These are phyloP conservation scores for Salmacisia buchloeana DNA, from an alignment of 1,284 basidiomycete genomes.

Conservation along the genomic window DNA sequence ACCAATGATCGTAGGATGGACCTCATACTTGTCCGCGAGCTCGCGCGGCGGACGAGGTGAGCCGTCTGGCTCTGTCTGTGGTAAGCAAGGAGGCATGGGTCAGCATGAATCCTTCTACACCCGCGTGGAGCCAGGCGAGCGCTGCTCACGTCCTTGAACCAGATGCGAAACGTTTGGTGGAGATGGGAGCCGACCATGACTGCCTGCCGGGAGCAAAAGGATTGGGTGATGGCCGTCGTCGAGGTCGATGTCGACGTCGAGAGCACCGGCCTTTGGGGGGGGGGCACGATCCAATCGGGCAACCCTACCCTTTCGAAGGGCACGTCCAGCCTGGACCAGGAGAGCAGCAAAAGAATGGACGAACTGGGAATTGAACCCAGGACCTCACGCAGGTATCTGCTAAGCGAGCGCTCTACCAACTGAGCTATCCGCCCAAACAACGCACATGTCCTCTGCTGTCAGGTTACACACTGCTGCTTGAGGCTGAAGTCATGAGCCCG, in stretches of 20 bases:
- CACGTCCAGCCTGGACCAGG: too few relatives aligned
- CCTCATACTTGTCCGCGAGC: slow-evolving; percentile 42
- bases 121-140: background rate
- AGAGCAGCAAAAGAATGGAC: background rate
- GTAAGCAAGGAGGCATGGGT: background rate
- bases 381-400: background rate
- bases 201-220: too few relatives aligned
- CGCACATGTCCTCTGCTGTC: too few relatives aligned
- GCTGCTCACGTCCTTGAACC: slow-evolving; percentile 33
- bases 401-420: background rate
- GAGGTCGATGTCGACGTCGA: too few relatives aligned
- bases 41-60: slow-evolving; percentile 35
- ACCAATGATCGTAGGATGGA: slow-evolving; percentile 32
- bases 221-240: too few relatives aligned
- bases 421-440: background rate
- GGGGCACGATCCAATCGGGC: too few relatives aligned
- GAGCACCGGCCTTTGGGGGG: too few relatives aligned
- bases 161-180: slow-evolving; percentile 38
- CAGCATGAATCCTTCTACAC: background rate
- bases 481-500: too few relatives aligned
- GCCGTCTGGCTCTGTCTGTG: slow-evolving; percentile 38
- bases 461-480: too few relatives aligned
- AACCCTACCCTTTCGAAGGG: too few relatives aligned
- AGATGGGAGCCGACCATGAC: slow-evolving; percentile 17
- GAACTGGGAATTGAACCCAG: background rate